Evolutionary conservation across 2,329 filamentous ascomycete species (phyloP).

Genomic region (Talaromyces sp.): DNA sequence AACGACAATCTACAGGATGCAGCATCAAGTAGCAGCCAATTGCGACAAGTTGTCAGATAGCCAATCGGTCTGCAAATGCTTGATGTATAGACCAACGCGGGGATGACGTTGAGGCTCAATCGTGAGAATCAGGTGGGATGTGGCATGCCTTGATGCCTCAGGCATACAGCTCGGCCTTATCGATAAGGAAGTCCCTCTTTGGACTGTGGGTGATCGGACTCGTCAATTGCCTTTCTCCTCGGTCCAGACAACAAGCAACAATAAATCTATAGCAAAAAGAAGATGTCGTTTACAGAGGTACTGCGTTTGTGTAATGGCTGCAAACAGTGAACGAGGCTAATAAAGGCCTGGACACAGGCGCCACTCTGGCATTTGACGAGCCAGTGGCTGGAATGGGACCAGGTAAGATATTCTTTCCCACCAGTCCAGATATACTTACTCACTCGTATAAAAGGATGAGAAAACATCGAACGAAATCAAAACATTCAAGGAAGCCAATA

Average conservation of each 20-base stretch:
- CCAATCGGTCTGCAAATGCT: too few species aligned
- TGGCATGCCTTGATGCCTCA: background rate
- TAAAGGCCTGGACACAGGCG: slow-evolving; percentile 24
- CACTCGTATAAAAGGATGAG: slow-evolving; percentile 39
- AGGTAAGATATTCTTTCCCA: slow-evolving; percentile 30
- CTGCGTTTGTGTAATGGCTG: too few species aligned
- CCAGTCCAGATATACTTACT: background rate
- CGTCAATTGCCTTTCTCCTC: background rate
- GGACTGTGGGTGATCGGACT: background rate
- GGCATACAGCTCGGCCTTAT: background rate
- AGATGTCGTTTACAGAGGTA: slow-evolving; percentile 2
- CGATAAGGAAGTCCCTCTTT: background rate
- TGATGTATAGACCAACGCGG: background rate
- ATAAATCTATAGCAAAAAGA: background rate
- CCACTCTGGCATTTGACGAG: slow-evolving; percentile 43
- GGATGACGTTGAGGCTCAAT: background rate
- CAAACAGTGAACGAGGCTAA: background rate
- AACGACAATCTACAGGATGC: background rate
- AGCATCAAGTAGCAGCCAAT: background rate
- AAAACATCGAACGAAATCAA: slow-evolving; percentile 54
- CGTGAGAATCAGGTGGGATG: background rate
- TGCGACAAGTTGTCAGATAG: too few species aligned
- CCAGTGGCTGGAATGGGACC: slow-evolving; percentile 58
- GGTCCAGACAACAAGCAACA: background rate
- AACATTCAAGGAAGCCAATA: slow-evolving; percentile 45